Evolutionary conservation across 2,329 filamentous ascomycete species (phyloP).

Genomic region (Botrytis fabae): DNA sequence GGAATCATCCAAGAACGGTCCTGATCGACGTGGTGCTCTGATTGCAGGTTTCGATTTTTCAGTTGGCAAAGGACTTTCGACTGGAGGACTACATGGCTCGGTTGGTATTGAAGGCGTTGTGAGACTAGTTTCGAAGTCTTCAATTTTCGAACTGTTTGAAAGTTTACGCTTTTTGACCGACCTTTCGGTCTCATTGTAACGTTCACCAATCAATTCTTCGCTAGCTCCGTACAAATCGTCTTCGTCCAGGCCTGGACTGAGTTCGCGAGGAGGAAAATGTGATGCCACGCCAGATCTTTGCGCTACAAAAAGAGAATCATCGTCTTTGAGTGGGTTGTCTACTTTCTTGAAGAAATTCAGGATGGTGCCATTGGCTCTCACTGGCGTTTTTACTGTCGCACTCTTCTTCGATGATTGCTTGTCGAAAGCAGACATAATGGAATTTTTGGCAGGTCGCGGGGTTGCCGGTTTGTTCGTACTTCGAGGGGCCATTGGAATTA

Average conservation of each 20-base stretch:
- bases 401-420: slow-evolving; percentile 32
- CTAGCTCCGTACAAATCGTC: slow-evolving; percentile 33
- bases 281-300: slow-evolving; percentile 34
- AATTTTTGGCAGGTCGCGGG: slow-evolving; percentile 35
- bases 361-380: slow-evolving; percentile 62
- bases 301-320: slow-evolving; percentile 56
- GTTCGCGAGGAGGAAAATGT: neutral
- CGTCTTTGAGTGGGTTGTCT: slow-evolving; percentile 49
- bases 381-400: slow-evolving; percentile 30
- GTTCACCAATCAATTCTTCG: slow-evolving; percentile 28
- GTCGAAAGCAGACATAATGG: slow-evolving; percentile 30
- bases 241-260: slow-evolving; percentile 30
- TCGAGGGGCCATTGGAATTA: slow-evolving; percentile 31
- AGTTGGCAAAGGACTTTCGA: neutral
- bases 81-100: slow-evolving; percentile 1
- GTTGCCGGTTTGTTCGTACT: slow-evolving; percentile 38
- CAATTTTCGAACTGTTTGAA: slow-evolving; percentile 19
- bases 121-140: slow-evolving; percentile 16
- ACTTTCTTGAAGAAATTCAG: slow-evolving; percentile 74
- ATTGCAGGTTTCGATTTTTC: neutral
- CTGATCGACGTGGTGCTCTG: slow-evolving; percentile 43
- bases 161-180: slow-evolving; percentile 48
- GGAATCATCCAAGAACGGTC: slow-evolving; percentile 72
- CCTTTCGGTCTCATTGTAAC: slow-evolving; percentile 45
- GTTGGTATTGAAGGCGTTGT: slow-evolving; percentile 9